Percentiles rank a stretch among this genome's conserved stretches.
These are phyloP conservation scores for Penicillium sp. DNA, from an alignment of 2,329 filamentous ascomycete genomes.

Conservation along the genomic window DNA sequence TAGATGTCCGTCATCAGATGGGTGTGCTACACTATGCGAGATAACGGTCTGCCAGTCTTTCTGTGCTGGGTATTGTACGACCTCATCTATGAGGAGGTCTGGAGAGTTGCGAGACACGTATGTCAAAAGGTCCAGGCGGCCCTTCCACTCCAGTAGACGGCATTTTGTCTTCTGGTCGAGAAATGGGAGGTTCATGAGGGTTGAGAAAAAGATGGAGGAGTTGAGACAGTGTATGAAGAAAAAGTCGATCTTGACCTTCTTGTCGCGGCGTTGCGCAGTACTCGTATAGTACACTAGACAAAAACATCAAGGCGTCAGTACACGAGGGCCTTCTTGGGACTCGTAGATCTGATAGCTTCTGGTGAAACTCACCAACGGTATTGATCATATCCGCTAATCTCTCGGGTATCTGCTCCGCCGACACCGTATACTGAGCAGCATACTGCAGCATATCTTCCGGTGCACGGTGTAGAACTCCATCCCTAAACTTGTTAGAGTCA, in stretches of 20 bases:
- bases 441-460: constrained; percentile 63
- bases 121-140: constrained; percentile 69
- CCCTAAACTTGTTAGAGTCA: constrained; percentile 64
- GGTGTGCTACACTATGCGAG: constrained; percentile 45
- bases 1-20: constrained; percentile 75
- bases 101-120: constrained; percentile 71
- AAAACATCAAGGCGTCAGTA: background rate
- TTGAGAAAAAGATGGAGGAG: constrained; percentile 69
- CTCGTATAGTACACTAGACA: constrained; percentile 53
- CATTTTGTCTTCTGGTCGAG: constrained; percentile 65
- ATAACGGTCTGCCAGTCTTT: constrained; percentile 49
- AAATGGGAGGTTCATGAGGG: constrained; percentile 60
- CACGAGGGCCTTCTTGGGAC: background rate
- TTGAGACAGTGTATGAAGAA: constrained; percentile 79
- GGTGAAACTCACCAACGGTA: constrained; percentile 46
- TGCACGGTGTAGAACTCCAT: constrained; percentile 67
- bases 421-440: constrained; percentile 60
- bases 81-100: constrained; percentile 57
- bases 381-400: constrained; percentile 71
- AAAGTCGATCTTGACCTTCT: constrained; percentile 77
- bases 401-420: constrained; percentile 56
- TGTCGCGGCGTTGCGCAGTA: constrained; percentile 63
- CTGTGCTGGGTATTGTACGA: constrained; percentile 61
- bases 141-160: constrained; percentile 79
- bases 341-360: background rate